Evolutionary conservation across 768 basidiomycete species (phyloP), one percentile per base, ranked within the genome.

Genomic region (Melanogaster broomeanus): DNA sequence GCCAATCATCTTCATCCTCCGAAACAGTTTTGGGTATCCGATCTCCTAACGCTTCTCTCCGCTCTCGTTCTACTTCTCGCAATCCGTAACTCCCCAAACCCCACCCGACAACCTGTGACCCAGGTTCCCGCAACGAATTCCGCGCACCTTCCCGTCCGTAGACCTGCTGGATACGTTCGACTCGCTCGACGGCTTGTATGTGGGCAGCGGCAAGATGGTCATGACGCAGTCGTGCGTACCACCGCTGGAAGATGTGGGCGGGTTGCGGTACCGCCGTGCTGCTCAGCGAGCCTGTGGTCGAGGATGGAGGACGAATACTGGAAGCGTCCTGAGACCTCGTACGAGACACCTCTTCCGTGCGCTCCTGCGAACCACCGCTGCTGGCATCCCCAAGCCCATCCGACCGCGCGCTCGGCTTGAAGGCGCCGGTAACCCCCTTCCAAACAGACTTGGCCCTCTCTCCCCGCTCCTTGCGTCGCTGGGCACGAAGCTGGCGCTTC

Each of bases 151-250:
- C 71, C 6, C 61, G 58, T 13, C 79, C 72, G 46, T 81, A 84
- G 38, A 85, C 75, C 59, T 81, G 80, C n/a, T 84, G 75, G 15
- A 89, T 78, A 27, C 87, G 75, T 62, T 86, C 80, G 2, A 78
- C 80, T 5, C 82, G 79, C 64, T 90, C 88, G 7, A 76, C 76
- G 3, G 87, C 87, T 58, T 90, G 88, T 38, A 76, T 72, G n/a
- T 82, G 79, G 4, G 85, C 84, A 0, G 92, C 90, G 2, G 77
- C 73, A 28, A 83, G 71, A 65, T 93, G 89, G 21, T 82, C 90
- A n/a, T 78, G 80, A 2, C 87, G 80, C 13, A 93, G 67, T 2
- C 77, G 76, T 4, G 76, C 73, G 59, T 79, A 88, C 76, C 83
- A 84, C 15, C 71, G 73, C 53, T 77, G 78, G 10, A 84, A 49